Evolutionary conservation across 1,139 yeast genomes (phyloP), one percentile per base, ranked within the genome.

Genomic region (Lodderomyces jiufengensis): DNA sequence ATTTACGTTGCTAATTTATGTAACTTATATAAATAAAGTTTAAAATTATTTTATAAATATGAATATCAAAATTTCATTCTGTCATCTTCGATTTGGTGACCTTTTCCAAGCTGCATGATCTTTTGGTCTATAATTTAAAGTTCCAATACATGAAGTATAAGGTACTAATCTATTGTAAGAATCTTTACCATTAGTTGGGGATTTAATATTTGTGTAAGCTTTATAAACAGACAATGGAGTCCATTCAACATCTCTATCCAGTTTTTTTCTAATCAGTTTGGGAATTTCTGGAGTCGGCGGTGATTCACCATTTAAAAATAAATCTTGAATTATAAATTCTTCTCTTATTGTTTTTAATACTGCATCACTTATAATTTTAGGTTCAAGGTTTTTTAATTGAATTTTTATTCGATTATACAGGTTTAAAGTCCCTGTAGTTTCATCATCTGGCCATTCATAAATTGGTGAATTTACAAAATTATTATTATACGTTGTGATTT

Each of bases 201-300:
- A 50, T 30, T 58, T 59, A 34, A 58, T 41, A 39, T 56, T 61
- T 13, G 71, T 63, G 39, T 57, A 66, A 2, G 68, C 70, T 27
- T 61, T 57, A 43, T 53, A 65, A 3, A 66, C 50, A 16, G 68
- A 61, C 13, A 60, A 46, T 2, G 71, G 71, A 27, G 53, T 53
- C 73, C 73, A 66, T 13, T 41, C 48, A 11, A 45, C 48, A 31
- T 38, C 57, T 14, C 45, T 46, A 27, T 48, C 55, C 2, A 34
- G 33, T 26, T 56, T 54, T 26, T 53, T 50, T 36, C 59, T 40
- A 32, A 59, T 48, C 28, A 48, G 45, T 24, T 45, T 43, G 20
- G 42, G 42, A 10, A 40, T 33, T 31, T 31, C 39, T 11, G 41
- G 39, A 9, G 41, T 36, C 13, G 40, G 35, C 12, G 40, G 38